Base-by-base conservation (phyloP, 768 basidiomycete genomes). In the Podaxis sp. region DNA sequence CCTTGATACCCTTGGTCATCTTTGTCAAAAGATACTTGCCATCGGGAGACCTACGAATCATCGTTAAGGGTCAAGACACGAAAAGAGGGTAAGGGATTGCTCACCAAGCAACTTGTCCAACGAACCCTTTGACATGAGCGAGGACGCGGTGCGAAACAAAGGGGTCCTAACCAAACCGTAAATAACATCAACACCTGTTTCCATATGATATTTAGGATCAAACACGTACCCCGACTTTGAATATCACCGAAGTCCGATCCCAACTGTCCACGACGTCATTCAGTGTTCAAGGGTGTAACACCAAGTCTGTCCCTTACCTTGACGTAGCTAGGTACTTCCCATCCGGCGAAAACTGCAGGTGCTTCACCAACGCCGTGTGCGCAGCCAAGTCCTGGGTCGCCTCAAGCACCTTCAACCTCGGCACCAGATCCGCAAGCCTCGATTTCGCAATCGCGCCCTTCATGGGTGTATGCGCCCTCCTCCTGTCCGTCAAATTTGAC, bases 321-420 rank as follows among this genome's bases (percentile, higher is more conserved):
- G 88, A 88, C 3, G 89, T 91, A 2, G 89, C 90, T 66, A 92
- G 70, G 68, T 82, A 89, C 69, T 80, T 85, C 19, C 90, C 90
- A 71, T 90, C 84, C 1, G 89, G 89, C 0, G 88, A 90, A 74
- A 91, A 92, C 70, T 90, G 85, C 68, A 92, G 70, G 71, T 90
- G 87, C 57, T 86, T 72, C 17, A 92, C 89, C 29, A 90, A 80
- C 6, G 86, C 89, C 57, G 79, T 75, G 71, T 91, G 90, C 4
- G 85, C 85, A 9, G 81, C 80, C 22, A 89, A 71, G 64, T 85
- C 87, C 67, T 90, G 83, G 0, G 83, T 85, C 8, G 81, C 71
- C 58, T 81, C 77, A 65, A 91, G 69, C 49, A 75, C 76, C 62
- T 76, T 78, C 59, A 92, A 72, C 65, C 81, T 85, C 15, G 86